phyloP scores from a whole-genome alignment of 2,329 filamentous ascomycete species.

The Verticillium isaacii region DNA sequence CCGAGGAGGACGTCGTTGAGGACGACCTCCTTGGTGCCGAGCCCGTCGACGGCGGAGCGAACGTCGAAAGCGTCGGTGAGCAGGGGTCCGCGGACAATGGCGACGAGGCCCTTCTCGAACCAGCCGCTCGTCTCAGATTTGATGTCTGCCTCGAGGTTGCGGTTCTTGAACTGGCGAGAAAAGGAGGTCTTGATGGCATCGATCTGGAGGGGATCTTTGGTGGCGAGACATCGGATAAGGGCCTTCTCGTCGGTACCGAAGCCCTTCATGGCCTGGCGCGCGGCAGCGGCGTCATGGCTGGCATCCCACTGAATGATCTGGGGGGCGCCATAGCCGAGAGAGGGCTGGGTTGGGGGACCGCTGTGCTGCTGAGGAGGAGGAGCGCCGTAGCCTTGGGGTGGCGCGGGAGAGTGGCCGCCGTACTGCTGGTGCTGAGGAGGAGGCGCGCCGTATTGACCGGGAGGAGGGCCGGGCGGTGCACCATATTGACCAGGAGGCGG shows the following conservation, averaged over 20 bases:
- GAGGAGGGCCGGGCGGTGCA: conserved; percentile 23
- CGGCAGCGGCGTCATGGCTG: conserved; percentile 60
- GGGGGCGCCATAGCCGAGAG: conserved; percentile 68
- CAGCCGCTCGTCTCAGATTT: conserved; percentile 71
- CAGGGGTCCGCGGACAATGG: conserved; percentile 74
- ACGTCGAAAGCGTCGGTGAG: conserved; percentile 69
- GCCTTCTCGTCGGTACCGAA: conserved; percentile 83
- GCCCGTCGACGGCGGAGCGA: conserved; percentile 67
- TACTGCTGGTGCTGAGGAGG: conserved; percentile 23
- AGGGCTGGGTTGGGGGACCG: conserved; percentile 57
- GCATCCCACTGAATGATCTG: conserved; percentile 68
- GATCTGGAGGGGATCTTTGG: conserved; percentile 74
- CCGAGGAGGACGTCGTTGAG: conserved; percentile 83
- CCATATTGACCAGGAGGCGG: conserved; percentile 28
- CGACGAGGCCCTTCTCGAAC: conserved; percentile 70
- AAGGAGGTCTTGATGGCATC: conserved; percentile 64
- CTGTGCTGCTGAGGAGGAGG: conserved; percentile 30
- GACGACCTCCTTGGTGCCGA: conserved; percentile 80
- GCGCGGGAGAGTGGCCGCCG: conserved; percentile 19
- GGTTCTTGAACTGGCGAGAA: conserved; percentile 50
- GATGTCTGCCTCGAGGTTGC: conserved; percentile 70
- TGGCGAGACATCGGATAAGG: conserved; percentile 65
- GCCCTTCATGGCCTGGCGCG: conserved; percentile 86
- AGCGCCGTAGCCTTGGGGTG: conserved; percentile 28
- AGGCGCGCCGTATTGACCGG: conserved; percentile 30